Base-by-base conservation (phyloP, 2,329 filamentous ascomycete genomes). In the Metarhizium rileyi region DNA sequence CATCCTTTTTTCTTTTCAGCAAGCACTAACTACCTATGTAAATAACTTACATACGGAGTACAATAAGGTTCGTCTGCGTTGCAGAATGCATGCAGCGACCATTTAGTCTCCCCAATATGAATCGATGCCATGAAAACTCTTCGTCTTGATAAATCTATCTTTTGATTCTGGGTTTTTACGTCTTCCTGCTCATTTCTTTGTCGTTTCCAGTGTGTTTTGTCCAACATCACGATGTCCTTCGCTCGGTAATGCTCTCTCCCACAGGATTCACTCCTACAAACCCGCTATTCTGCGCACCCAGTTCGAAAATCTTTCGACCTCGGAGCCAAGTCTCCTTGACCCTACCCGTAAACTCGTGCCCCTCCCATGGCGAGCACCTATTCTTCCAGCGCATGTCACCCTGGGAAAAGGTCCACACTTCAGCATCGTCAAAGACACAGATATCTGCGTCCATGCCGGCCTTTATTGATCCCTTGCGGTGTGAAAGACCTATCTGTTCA, bases 321-420 rank as follows among this genome's bases (percentile, higher is more conserved):
- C 90, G 76, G 53, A 96, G 62, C 86, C 88, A 95, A 7, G 90
- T 95, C 75, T 94, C 87, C 51, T 71, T 74, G 10, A 95, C 90
- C 52, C 89, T 79, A 1, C 90, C 90, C 44, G 75, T 78, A 59
- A 96, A 83, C 28, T 72, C 76, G 66, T 84, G 86, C 20, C 87
- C 87, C 65, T 95, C 86, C 75, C 94, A 96, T 0, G 90, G 90
- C 50, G 84, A 90, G 72, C 89, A 90, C 62, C 89, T 88, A 68
- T 96, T 95, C 67, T 89, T 84, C 78, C 95, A 98, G 57, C 93
- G 78, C 90, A 98, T 95, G 46, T 89, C 88, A 53, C 78, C 82
- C 18, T 78, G 74, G 51, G 79, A 70, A 47, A 95, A 83, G 23
- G 82, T 77, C 77, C 91, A 98, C 57, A 78, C 77, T 22, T 81